Percentiles rank a stretch among this genome's conserved stretches.
Evolutionary conservation across 2,329 filamentous ascomycete genomes (phyloP).

Genomic region (Beauveria sp.): DNA sequence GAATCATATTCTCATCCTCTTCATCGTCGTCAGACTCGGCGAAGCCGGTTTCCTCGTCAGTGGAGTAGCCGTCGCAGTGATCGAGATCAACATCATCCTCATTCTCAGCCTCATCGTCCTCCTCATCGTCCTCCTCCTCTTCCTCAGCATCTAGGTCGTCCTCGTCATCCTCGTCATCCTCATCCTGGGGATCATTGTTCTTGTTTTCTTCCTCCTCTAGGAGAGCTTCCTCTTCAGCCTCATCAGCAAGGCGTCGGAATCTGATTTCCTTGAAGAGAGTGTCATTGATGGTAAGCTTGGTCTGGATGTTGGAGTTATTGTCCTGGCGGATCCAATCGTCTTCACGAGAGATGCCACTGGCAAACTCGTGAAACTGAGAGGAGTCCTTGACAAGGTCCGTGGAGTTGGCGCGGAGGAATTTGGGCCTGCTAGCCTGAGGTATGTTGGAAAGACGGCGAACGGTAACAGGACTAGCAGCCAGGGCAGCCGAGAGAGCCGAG

Average conservation of each 20-base stretch:
- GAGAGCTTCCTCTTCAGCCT: slow-evolving; percentile 83
- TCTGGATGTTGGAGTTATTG: slow-evolving; percentile 53
- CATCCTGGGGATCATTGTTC: slow-evolving; percentile 33
- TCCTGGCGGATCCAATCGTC: slow-evolving; percentile 78
- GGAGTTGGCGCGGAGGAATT: slow-evolving; percentile 43
- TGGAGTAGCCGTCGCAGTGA: slow-evolving; percentile 63
- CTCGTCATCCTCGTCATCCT: slow-evolving; percentile 37
- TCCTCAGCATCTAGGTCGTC: slow-evolving; percentile 39
- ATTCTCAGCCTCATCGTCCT: slow-evolving; percentile 46
- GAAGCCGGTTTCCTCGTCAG: slow-evolving; percentile 61
- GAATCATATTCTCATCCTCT: slow-evolving; percentile 54
- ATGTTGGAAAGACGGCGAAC: slow-evolving; percentile 17
- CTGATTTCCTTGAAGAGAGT: slow-evolving; percentile 84
- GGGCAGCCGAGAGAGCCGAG: slow-evolving; percentile 17
- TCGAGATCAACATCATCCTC: slow-evolving; percentile 42
- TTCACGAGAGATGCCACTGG: slow-evolving; percentile 69
- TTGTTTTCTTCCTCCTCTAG: slow-evolving; percentile 60
- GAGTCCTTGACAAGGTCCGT: slow-evolving; percentile 46
- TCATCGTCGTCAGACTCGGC: slow-evolving; percentile 60
- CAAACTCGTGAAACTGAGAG: slow-evolving; percentile 82
- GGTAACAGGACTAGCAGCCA: slow-evolving; percentile 17
- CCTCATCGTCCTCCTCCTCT: slow-evolving; percentile 42
- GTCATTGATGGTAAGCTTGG: slow-evolving; percentile 79
- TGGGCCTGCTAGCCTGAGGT: slow-evolving; percentile 24
- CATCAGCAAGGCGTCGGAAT: slow-evolving; percentile 76